Evolutionary conservation across 495 filamentous ascomycete genomes (phyloP).

Genomic region (Talaromyces nanjingensis): DNA sequence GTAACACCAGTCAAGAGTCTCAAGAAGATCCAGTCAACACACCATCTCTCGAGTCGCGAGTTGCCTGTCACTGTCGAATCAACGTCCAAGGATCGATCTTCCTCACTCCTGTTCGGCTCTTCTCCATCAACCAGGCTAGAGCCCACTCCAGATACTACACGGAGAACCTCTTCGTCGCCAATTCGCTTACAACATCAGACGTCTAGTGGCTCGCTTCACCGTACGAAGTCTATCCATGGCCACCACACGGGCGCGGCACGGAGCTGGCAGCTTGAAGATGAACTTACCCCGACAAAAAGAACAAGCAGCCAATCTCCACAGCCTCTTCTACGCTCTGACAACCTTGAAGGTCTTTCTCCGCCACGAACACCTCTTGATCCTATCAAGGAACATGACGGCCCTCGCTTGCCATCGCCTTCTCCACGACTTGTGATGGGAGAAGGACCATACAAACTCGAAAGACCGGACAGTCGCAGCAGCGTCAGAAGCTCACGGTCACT

Average conservation of each 20-base stretch:
- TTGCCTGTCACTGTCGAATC: constrained; percentile 31
- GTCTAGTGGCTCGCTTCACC: constrained; percentile 16
- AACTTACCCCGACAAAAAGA: constrained; percentile 14
- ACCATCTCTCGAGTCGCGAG: constrained; percentile 3
- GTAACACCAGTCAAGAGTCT: neutral
- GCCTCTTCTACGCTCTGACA: neutral
- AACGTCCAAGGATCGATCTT: constrained; percentile 45
- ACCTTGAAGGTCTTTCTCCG: constrained; percentile 18
- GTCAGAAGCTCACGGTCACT: constrained; percentile 53
- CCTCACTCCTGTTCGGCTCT: constrained; percentile 47
- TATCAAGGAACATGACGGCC: constrained; percentile 32
- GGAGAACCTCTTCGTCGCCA: neutral
- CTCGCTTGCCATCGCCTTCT: constrained; percentile 9
- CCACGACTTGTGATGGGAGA: constrained; percentile 37
- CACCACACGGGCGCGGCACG: constrained; percentile 22
- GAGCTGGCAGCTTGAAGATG: constrained; percentile 29
- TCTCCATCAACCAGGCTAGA: constrained; percentile 37
- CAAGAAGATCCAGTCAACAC: neutral
- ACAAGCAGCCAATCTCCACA: constrained; percentile 10
- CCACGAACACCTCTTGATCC: constrained; percentile 33
- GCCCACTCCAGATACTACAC: constrained; percentile 13
- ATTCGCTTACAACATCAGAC: constrained; percentile 1
- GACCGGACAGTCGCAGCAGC: constrained; percentile 31
- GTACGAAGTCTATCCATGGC: constrained; percentile 33
- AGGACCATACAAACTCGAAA: constrained; percentile 33